A percentile compares a stretch with the other conserved stretches of the same genome.
Conservation (phyloP, 2,329 filamentous ascomycete species). For the Emergomyces pasteurianus region DNA sequence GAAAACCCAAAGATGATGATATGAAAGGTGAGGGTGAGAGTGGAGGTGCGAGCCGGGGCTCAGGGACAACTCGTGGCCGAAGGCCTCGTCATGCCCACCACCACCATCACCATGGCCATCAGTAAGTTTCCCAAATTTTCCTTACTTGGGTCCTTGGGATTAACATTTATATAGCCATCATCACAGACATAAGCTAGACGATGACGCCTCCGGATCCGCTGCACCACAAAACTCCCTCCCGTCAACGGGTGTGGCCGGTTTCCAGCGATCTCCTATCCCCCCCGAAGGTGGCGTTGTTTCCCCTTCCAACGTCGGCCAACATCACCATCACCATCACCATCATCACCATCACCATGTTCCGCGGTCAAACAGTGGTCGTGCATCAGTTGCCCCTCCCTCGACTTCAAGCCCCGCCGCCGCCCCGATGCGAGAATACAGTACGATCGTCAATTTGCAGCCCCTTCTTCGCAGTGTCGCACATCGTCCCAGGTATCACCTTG, state of each 20-base stretch:
- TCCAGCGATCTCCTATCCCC: slow-evolving; percentile 19
- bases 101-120: slow-evolving; percentile 48
- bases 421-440: slow-evolving; percentile 47
- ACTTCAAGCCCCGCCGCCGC: slow-evolving; percentile 15
- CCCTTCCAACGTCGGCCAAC: slow-evolving; percentile 16
- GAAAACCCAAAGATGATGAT: slow-evolving; percentile 70
- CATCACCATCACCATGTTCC: slow-evolving; percentile 30
- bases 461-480: slow-evolving; percentile 61
- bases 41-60: slow-evolving; percentile 50
- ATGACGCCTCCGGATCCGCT: slow-evolving; percentile 27
- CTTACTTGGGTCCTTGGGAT: background rate
- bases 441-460: slow-evolving; percentile 54
- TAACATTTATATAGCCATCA: slow-evolving; percentile 28
- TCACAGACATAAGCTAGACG: slow-evolving; percentile 43
- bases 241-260: background rate
- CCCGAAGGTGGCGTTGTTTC: slow-evolving; percentile 13
- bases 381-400: slow-evolving; percentile 11
- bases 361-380: slow-evolving; percentile 16
- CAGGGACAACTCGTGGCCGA: slow-evolving; percentile 53
- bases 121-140: slow-evolving; percentile 41
- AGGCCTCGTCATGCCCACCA: slow-evolving; percentile 43
- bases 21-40: slow-evolving; percentile 39
- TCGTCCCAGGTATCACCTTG: slow-evolving; percentile 66
- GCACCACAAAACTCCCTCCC: background rate
- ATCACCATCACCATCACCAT: slow-evolving; percentile 36